Evolutionary conservation across 1,284 basidiomycete genomes (phyloP), one percentile per base, ranked within the genome.

Genomic region (Fomitopsis schrenkii): DNA sequence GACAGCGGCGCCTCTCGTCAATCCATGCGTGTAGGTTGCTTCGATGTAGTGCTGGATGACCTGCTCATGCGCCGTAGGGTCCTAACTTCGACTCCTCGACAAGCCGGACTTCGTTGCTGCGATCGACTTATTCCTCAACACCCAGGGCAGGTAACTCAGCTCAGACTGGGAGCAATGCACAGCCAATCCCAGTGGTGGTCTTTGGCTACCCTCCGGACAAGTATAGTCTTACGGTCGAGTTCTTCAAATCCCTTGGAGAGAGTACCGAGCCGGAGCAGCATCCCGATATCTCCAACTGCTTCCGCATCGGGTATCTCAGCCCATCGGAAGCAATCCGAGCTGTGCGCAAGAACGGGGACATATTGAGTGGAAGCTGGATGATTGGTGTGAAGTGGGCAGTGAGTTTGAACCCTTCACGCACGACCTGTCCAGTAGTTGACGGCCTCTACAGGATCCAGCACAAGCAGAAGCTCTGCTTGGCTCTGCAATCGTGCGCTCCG

Each of bases 371-470:
- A 2, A 81, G 79, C 54, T 91, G 86, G 81, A 94, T 94, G 90
- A 77, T 94, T 48, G 92, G 91, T 8, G 85, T 83, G 55, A 93
- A 93, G 75, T 90, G 87, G 86, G 87, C 87, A 35, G 89, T 90
- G 68, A 62, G 87, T 83, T 0, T 15, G 54, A 30, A 12, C 15
- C 12, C 4, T 12, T 33, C 48, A 19, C 14, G 46, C 62, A 45
- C 35, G 30, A 15, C 52, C 54, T 63, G 35, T 52, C 17, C 3
- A 57, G 17, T 41, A 15, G 48, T 26, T 50, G 30, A 40, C 26
- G 2, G 50, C 36, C 59, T 15, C 45, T 30, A 42, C 30, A 90
- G 88, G 87, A 90, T 67, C 75, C 83, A 9, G 74, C 77, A 0
- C 82, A 83, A 66, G 85, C 82, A 8, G 84, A 87, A 63, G 77